A percentile compares a stretch with the other conserved stretches of the same genome.
These are phyloP conservation scores for Kuraishia borneana DNA, from an alignment of 805 yeast genomes.

Conservation along the genomic window DNA sequence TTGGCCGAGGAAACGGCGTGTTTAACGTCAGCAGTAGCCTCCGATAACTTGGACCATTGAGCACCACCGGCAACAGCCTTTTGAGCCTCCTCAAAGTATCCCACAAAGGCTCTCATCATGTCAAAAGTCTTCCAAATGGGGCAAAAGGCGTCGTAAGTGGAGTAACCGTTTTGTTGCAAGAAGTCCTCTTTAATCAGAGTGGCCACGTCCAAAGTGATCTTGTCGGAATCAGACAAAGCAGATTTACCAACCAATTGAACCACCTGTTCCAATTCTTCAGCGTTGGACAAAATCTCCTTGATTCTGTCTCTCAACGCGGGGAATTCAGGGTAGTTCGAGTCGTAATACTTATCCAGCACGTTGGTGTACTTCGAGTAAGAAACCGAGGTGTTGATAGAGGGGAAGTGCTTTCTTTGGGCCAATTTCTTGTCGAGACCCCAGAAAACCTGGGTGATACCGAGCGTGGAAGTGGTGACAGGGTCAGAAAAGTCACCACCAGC, in stretches of 20 bases:
- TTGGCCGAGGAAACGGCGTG: conserved; percentile 91
- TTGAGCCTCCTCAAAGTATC: conserved; percentile 95
- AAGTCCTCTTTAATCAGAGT: conserved; percentile 91
- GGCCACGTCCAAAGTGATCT: conserved; percentile 91
- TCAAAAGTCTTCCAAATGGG: conserved; percentile 98
- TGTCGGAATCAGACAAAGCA: conserved; percentile 92
- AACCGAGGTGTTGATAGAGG: conserved; percentile 91
- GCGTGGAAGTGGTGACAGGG: conserved; percentile 96
- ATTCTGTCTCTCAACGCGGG: conserved; percentile 83
- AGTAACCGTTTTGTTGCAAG: conserved; percentile 98
- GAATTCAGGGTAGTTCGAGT: conserved; percentile 79
- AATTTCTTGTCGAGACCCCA: conserved; percentile 99
- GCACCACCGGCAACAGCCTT: conserved; percentile 92
- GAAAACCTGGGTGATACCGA: conserved; percentile 99
- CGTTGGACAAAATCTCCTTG: conserved; percentile 89
- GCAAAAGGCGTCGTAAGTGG: conserved; percentile 96
- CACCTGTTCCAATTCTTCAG: conserved; percentile 98
- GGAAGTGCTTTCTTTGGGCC: conserved; percentile 99
- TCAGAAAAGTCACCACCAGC: conserved; percentile 99
- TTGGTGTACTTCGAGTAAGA: conserved; percentile 95
- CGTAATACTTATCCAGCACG: conserved; percentile 79
- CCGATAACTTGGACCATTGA: conserved; percentile 85
- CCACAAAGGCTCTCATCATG: conserved; percentile 92
- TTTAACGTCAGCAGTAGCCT: conserved; percentile 82
- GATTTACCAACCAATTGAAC: conserved; percentile 99